Base-by-base conservation (phyloP, 345 rosid species). In the Hibiscus tridactylites region DNA sequence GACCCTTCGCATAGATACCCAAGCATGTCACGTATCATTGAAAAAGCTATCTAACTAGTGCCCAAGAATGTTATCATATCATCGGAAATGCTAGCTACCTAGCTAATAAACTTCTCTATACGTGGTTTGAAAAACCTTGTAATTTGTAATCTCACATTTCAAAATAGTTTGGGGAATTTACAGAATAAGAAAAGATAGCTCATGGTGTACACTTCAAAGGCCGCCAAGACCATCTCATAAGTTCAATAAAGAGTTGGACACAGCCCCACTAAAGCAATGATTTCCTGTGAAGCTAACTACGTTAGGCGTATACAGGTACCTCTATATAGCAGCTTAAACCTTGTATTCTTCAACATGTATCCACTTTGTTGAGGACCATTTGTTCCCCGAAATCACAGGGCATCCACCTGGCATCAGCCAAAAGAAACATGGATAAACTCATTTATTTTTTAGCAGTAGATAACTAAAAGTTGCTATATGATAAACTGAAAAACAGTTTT, bases 281-380 rank as follows among this genome's bases (percentile, higher is more conserved):
- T 21, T 21, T 21, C 24, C 24, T 21, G 24, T 21, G 24, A 21
- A 21, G 24, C 24, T 21, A 8, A 56, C 1, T 56, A 19, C 5
- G 13, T 6, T 56, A 46, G 29, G 61, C 68, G n/a, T 19, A 5
- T 12, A 33, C 47, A 21, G 24, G 24, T 21, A 21, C 24, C 24
- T 21, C 24, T 21, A 21, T 21, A 68, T 1, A 61, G 74, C 73
- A 33, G 61, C 69, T 71, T 79, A 85, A 75, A 58, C 47, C 62
- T 77, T 82, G 85, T 90, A 94, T 79, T 91, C 95, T 24, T 79
- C 68, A 3, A 88, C 85, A 81, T 88, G 98, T 86, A 94, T 76
- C 98, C 97, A 94, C 81, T 94, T 94, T 19, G 97, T 90, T 57
- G 91, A 85, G 65, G 98, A 90, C 98, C 98, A 94, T 76, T 91